Evolutionary conservation across 805 yeast species (phyloP), one percentile per base, ranked within the genome.

Genomic region (Suhomyces canberraensis): DNA sequence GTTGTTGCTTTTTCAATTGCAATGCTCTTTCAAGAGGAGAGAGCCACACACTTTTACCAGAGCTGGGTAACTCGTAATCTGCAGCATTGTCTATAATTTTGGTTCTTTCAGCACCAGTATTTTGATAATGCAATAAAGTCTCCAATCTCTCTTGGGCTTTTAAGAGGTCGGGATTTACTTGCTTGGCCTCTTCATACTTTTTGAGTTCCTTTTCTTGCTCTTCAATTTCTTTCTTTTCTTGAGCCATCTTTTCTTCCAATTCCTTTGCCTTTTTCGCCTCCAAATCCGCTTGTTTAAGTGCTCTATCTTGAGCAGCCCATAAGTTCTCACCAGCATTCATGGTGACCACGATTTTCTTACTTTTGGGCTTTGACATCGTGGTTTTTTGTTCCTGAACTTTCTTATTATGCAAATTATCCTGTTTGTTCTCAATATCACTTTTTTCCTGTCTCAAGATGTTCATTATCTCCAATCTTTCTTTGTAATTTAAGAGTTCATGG

Each of bases 51-150:
- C 77, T 82, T 26, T 73, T 51, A 4, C 22, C 16, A 18, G 16
- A 15, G 1, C 73, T 61, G 0, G 87, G 77, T 37, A 81, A 60
- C 33, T 86, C 95, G 55, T 76, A 87, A 56, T 93, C 98, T 4
- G 95, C 78, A 0, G 95, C 96, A 54, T 87, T 82, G 56, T 93
- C 99, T 26, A 95, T 90, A 44, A 93, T 88, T 48, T 78, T 79
- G 0, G 98, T 93, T 56, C 99, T 72, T 56, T 88, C 95, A 1
- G 90, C 86, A 5, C 95, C 85, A 13, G 90, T 79, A 2, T 77
- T 86, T 57, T 93, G 98, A 58, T 81, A 93, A 43, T 79, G 75
- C 29, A 93, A 65, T 32, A 93, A 63, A 21, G 78, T 82, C 21
- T 86, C 85, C 33, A 93, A 64, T 34, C 90, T 67, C 30, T 76